Base-by-base conservation (phyloP, 140 eudicot species). In the Anethum foeniculum region DNA sequence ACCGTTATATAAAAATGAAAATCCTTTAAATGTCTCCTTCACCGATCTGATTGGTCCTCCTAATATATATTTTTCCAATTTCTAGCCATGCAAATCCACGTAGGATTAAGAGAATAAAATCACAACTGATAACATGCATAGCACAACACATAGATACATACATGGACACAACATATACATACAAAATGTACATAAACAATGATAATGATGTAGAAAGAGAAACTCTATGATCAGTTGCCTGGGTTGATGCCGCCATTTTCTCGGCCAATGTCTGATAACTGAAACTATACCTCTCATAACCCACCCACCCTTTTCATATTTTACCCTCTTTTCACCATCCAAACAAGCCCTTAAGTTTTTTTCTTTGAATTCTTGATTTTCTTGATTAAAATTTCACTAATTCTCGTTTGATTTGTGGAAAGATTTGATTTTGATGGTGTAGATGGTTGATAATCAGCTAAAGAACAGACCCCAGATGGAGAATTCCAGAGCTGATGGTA, bases 211-310 rank as follows among this genome's bases (percentile, higher is more conserved):
- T 69, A 46, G 79, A 49, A 27, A 76, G 79, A 76, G 79, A 49
- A 76, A 46, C 32, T 46, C 21, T 2, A 56, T 38, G 30, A 49
- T 62, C 81, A 60, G 81, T 58, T 56, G 65, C 82, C 56, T 78
- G 82, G 47, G 48, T 83, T 39, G 84, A 83, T 86, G 84, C 78
- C 86, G 78, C 86, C 77, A 32, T 69, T 76, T 47, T 83, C 82
- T 80, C 86, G 56, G 41, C 83, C 71, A 84, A 81, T 75, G 87
- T 56, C 84, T 47, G 77, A 60, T 5, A 38, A 39, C 54, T 76
- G 34, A 79, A 76, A 49, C 79, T 62, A 46, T 64, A 71, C 11
- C 36, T 7, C 67, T 23, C 83, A 79, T 65, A 83, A 85, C 83
- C 86, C 52, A 60, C 85, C 75, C 64, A 62, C 71, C 71, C 71